Conservation (phyloP, 1,284 basidiomycete genomes). For the Coniferiporia weirii region DNA sequence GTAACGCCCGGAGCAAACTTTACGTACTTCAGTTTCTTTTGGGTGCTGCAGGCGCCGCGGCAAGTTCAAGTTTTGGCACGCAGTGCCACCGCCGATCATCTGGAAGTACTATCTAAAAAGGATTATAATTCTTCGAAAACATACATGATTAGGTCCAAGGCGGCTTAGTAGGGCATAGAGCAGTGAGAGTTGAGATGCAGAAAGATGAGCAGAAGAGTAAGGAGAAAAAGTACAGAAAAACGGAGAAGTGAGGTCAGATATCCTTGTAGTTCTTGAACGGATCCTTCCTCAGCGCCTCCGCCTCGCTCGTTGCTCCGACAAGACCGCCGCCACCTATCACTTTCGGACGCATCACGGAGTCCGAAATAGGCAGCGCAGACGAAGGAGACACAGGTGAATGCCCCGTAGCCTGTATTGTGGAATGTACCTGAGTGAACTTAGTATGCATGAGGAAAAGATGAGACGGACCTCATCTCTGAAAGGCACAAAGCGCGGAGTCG, state of each 20-base stretch:
- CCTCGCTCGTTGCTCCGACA: constrained; percentile 36
- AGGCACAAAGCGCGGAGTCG: constrained; percentile 57
- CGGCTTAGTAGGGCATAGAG: neutral
- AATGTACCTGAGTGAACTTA: constrained; percentile 18
- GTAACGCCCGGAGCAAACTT: too few species aligned
- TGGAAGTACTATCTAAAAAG: neutral
- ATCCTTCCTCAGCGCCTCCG: constrained; percentile 69
- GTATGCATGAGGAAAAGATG: constrained; percentile 1
- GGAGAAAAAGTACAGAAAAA: neutral
- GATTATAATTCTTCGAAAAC: neutral
- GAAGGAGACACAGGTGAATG: constrained; percentile 24
- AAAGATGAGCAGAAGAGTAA: neutral
- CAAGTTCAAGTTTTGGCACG: too few species aligned
- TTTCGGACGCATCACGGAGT: constrained; percentile 60
- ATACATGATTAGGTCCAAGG: neutral
- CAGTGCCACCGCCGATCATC: neutral
- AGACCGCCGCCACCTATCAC: constrained; percentile 38
- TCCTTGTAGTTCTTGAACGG: constrained; percentile 67
- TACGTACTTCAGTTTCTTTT: too few species aligned
- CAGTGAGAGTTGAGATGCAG: neutral
- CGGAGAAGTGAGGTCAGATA: constrained; percentile 3
- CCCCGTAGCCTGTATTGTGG: constrained; percentile 20
- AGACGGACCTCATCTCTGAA: constrained; percentile 58
- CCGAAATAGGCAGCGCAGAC: constrained; percentile 27
- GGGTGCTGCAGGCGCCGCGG: too few species aligned